Percentiles rank a stretch among this genome's conserved stretches.
These are phyloP conservation scores for Millerozyma miso DNA, from an alignment of 805 yeast genomes.

Conservation along the genomic window DNA sequence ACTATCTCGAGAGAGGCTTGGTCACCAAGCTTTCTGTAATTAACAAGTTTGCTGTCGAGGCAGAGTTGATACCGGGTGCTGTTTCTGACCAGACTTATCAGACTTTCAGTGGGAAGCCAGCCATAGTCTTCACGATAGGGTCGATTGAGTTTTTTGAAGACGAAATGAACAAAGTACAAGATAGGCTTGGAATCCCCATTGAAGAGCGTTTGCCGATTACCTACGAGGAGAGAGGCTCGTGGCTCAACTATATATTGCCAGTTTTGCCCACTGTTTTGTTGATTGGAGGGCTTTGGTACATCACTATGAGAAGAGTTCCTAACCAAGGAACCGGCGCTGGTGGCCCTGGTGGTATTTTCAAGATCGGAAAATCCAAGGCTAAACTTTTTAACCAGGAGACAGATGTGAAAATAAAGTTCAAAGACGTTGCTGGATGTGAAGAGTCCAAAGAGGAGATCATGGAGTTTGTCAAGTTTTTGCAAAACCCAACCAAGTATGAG, in stretches of 20 bases:
- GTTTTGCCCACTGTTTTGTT: conserved; percentile 77
- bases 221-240: conserved; percentile 64
- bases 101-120: conserved; percentile 32
- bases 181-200: conserved; percentile 60
- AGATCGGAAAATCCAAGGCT: conserved; percentile 75
- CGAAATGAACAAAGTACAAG: conserved; percentile 71
- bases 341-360: conserved; percentile 58
- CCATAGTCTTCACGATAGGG: conserved; percentile 79
- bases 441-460: conserved; percentile 93
- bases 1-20: conserved; percentile 70
- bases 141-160: conserved; percentile 83
- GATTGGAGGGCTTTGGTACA: conserved; percentile 73
- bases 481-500: conserved; percentile 81
- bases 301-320: conserved; percentile 51
- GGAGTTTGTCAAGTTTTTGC: conserved; percentile 90
- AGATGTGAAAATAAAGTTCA: conserved; percentile 75
- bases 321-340: conserved; percentile 35
- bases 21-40: conserved; percentile 72
- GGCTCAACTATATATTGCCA: conserved; percentile 60
- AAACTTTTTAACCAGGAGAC: conserved; percentile 79
- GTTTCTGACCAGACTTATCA: conserved; percentile 39
- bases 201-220: conserved; percentile 73
- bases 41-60: conserved; percentile 69
- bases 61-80: conserved; percentile 50
- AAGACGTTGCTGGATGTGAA: conserved; percentile 92